These are phyloP conservation scores for Plasmodium coatneyi DNA, from an alignment of 169 alveolate species.

Conservation along the genomic window DNA sequence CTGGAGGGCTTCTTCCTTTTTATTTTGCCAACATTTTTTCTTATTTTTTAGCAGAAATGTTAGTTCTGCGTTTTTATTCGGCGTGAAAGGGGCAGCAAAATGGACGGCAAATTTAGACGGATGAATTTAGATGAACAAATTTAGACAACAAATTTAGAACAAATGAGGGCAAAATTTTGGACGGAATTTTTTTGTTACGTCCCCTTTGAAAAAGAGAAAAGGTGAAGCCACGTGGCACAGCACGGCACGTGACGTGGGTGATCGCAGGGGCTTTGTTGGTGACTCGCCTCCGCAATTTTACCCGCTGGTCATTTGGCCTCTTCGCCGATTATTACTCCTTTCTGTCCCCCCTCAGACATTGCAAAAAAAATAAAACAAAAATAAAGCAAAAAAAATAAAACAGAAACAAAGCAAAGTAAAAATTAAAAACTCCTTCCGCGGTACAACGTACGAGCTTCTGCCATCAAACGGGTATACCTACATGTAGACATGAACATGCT, in stretches of 20 bases:
- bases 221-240: not conserved
- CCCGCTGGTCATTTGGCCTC: not conserved
- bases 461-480: not conserved
- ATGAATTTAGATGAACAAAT: not conserved
- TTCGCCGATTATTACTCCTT: not conserved
- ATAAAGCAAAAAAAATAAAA: not conserved
- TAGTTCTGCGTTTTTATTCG: not conserved
- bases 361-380: not conserved
- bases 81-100: not conserved
- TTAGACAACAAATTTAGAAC: not conserved
- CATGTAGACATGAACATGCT: conserved; percentile 11
- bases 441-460: conserved; percentile 28
- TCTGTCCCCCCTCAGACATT: not conserved
- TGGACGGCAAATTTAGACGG: not conserved
- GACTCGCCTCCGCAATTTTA: not conserved
- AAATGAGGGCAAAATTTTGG: not conserved
- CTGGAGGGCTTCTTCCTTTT: not conserved
- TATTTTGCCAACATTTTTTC: not conserved
- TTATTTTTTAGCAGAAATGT: not conserved
- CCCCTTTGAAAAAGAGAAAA: not conserved
- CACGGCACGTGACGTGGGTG: not conserved
- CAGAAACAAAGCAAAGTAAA: not conserved
- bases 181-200: not conserved
- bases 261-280: not conserved
- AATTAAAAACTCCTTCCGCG: not conserved